Conservation (phyloP, 75 land plant species). For the Sequoia sempervirens region DNA sequence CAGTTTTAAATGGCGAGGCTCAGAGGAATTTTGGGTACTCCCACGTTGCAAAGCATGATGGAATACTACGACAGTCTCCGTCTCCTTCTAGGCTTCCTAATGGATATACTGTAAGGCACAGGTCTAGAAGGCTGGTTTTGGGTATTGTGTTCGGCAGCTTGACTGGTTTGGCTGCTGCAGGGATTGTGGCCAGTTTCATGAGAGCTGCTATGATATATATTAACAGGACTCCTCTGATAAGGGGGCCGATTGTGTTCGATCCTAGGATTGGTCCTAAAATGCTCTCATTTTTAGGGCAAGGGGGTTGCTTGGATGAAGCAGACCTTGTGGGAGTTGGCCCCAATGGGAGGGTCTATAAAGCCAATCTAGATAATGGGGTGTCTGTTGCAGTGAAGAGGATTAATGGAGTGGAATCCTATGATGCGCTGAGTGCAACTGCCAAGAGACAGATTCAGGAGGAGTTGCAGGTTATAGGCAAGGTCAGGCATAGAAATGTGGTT, state of each 20-base stretch:
- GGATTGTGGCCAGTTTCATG: constrained; percentile 27
- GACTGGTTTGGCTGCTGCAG: constrained; percentile 44
- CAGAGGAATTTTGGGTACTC: background rate
- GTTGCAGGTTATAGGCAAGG: constrained; percentile 41
- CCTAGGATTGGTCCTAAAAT: constrained; percentile 53
- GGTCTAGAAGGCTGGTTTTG: constrained; percentile 34
- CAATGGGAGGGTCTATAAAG: constrained; percentile 44
- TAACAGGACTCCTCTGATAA: constrained; percentile 41
- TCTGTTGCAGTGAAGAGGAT: constrained; percentile 57
- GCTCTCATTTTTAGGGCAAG: constrained; percentile 27
- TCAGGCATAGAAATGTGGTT: constrained; percentile 59
- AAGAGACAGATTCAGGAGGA: constrained; percentile 45
- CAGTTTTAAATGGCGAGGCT: background rate
- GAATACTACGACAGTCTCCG: background rate
- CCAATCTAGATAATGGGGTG: constrained; percentile 45
- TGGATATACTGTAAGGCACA: constrained; percentile 14
- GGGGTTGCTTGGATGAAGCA: constrained; percentile 24
- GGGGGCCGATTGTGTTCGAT: constrained; percentile 75
- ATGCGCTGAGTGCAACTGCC: constrained; percentile 13
- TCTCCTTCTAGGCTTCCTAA: background rate
- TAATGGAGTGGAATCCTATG: constrained; percentile 22
- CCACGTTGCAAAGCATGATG: background rate
- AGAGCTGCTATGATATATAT: constrained; percentile 34
- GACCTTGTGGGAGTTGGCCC: constrained; percentile 42
- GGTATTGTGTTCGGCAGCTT: constrained; percentile 58